A percentile compares a stretch with the other conserved stretches of the same genome.
phyloP scores from a whole-genome alignment of 768 basidiomycete genomes.

The Gelatoporia subvermispora region DNA sequence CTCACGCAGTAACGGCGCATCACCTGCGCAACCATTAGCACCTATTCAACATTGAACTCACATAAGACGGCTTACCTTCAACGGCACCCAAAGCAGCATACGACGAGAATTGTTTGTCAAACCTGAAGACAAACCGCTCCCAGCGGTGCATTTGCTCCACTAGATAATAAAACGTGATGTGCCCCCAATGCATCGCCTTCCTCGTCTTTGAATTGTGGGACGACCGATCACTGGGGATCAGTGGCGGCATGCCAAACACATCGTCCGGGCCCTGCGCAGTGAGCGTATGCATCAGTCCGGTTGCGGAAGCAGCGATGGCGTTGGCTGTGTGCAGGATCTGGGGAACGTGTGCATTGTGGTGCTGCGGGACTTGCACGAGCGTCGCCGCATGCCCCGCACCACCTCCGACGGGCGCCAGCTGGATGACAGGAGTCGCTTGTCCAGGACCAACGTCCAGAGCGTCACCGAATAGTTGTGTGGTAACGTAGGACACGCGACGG shows the following conservation, averaged over 20 bases:
- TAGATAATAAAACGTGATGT: slow-evolving; percentile 75
- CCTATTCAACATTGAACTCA: background rate
- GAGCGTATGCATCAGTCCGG: too few species aligned
- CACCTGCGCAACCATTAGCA: slow-evolving; percentile 35
- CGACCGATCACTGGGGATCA: slow-evolving; percentile 18
- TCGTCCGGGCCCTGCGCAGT: background rate
- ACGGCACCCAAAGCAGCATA: slow-evolving; percentile 71
- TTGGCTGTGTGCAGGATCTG: slow-evolving; percentile 1
- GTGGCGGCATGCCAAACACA: slow-evolving; percentile 16
- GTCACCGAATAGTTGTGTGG: background rate
- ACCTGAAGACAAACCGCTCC: slow-evolving; percentile 77
- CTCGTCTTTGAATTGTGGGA: slow-evolving; percentile 24
- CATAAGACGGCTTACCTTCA: slow-evolving; percentile 42
- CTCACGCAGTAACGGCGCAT: slow-evolving; percentile 67
- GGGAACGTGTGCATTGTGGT: slow-evolving; percentile 6
- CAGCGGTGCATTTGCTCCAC: slow-evolving; percentile 79
- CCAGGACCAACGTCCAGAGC: slow-evolving; percentile 4
- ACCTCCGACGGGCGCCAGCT: background rate
- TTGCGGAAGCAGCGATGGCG: background rate
- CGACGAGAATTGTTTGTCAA: slow-evolving; percentile 72
- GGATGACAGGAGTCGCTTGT: slow-evolving; percentile 7
- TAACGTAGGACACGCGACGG: slow-evolving; percentile 4
- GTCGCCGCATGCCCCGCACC: background rate
- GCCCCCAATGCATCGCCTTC: slow-evolving; percentile 68
- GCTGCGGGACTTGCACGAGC: background rate